Conservation (phyloP, 78 protist species). For the Dictyostelium brefeldianum region DNA sequence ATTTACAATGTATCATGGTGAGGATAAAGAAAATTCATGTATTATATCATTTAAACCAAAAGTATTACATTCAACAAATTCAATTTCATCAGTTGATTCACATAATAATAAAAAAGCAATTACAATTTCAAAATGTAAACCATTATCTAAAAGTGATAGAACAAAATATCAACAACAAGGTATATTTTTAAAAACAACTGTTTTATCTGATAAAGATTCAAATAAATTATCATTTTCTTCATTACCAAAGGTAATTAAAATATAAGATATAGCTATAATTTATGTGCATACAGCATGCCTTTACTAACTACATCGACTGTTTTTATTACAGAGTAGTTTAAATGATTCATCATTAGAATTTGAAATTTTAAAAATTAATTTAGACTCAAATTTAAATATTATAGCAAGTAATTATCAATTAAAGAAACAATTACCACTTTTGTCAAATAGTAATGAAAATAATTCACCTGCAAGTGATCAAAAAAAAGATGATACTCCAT, state of each 20-base stretch:
- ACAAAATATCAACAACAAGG: not conserved
- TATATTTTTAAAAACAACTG: slow-evolving; percentile 14
- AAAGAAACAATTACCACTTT: not conserved
- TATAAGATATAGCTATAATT: not conserved
- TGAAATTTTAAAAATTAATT: slow-evolving; percentile 13
- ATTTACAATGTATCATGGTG: slow-evolving; percentile 12
- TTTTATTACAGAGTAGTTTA: not conserved
- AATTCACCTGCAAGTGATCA: not conserved
- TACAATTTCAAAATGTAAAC: not conserved
- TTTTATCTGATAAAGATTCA: not conserved
- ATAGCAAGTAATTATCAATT: slow-evolving; percentile 23
- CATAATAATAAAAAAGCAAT: not conserved
- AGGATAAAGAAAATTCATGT: not conserved
- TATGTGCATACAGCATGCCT: too few species aligned
- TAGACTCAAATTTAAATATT: slow-evolving; percentile 5
- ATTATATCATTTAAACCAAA: slow-evolving; percentile 21
- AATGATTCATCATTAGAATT: slow-evolving; percentile 7
- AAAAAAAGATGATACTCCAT: not conserved
- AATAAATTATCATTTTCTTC: slow-evolving; percentile 4
- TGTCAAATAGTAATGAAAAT: not conserved
- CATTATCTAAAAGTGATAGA: not conserved
- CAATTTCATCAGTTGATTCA: slow-evolving; percentile 1
- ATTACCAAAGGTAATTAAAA: slow-evolving; percentile 20
- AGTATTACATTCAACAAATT: slow-evolving; percentile 4
- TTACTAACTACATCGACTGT: not conserved